These are phyloP conservation scores for Daldinia eschscholtzii DNA, from an alignment of 2,329 filamentous ascomycete species.

Conservation along the genomic window DNA sequence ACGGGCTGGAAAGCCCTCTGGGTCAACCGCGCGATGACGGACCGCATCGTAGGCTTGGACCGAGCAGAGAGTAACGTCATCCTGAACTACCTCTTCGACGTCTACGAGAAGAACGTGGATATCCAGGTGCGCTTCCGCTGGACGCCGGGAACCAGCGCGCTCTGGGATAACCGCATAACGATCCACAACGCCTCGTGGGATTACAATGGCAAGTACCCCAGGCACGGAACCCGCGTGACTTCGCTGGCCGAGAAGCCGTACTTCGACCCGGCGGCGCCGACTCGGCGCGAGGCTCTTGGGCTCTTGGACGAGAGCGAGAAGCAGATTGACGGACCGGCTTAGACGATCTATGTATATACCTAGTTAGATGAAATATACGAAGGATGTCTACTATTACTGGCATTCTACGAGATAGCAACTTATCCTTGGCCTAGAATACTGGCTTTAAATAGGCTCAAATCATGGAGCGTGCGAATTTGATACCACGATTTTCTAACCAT, in stretches of 20 bases:
- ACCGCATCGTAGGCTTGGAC: slow-evolving; percentile 76
- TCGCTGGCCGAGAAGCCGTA: slow-evolving; percentile 78
- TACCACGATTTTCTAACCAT: neutral
- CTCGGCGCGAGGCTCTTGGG: slow-evolving; percentile 74
- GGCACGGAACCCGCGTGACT: slow-evolving; percentile 80
- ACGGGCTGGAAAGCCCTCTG: slow-evolving; percentile 81
- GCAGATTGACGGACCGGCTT: slow-evolving; percentile 48
- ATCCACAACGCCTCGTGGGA: slow-evolving; percentile 83
- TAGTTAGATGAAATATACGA: neutral
- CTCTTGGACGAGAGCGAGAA: slow-evolving; percentile 69
- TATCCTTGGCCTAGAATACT: neutral
- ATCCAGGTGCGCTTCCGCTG: slow-evolving; percentile 80
- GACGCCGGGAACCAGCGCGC: slow-evolving; percentile 73
- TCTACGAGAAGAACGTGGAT: slow-evolving; percentile 77
- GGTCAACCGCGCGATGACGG: slow-evolving; percentile 78
- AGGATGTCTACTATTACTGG: neutral
- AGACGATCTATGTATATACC: neutral
- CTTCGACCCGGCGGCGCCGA: slow-evolving; percentile 74
- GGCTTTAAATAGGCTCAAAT: neutral
- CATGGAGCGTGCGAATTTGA: neutral
- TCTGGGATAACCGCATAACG: slow-evolving; percentile 81
- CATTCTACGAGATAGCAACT: neutral
- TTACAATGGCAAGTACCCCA: slow-evolving; percentile 74
- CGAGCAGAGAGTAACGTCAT: slow-evolving; percentile 77
- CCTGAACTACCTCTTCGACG: slow-evolving; percentile 74